These are phyloP conservation scores for Alternaria metachromatica DNA, from an alignment of 2,329 filamentous ascomycete species.

Conservation along the genomic window DNA sequence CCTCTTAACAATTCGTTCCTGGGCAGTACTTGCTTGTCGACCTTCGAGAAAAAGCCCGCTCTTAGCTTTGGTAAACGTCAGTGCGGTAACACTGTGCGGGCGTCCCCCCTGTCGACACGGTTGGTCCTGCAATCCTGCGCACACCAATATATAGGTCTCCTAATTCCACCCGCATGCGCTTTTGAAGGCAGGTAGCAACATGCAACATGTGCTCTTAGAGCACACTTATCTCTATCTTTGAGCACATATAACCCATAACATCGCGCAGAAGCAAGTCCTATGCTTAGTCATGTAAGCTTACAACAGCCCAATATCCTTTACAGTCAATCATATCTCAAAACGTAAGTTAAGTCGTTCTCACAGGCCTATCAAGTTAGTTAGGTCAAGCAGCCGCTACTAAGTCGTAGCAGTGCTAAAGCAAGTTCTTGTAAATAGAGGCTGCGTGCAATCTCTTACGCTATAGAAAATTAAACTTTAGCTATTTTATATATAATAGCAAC, in stretches of 20 bases:
- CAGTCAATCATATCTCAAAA: not conserved
- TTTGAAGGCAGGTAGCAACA: not conserved
- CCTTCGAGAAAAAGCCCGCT: not conserved
- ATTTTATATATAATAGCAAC: too few relatives aligned
- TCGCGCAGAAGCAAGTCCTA: not conserved
- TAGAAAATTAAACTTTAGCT: too few relatives aligned
- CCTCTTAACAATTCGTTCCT: too few relatives aligned
- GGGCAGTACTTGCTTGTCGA: not conserved
- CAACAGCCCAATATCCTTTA: not conserved
- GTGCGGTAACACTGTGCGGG: not conserved
- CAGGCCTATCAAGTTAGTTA: not conserved
- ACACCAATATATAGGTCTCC: not conserved
- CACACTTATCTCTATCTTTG: not conserved
- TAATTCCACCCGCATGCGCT: not conserved
- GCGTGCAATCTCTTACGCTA: too few relatives aligned
- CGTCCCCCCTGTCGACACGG: not conserved
- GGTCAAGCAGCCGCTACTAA: too few relatives aligned
- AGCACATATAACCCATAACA: not conserved
- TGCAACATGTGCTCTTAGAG: not conserved
- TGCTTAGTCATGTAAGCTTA: not conserved
- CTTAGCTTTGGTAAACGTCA: not conserved
- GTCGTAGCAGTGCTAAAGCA: too few relatives aligned
- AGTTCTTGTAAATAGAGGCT: too few relatives aligned
- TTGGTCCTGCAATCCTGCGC: not conserved
- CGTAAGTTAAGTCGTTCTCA: not conserved